These are phyloP conservation scores for Eruca vesicaria DNA, from an alignment of 441 rosid genomes.

Conservation along the genomic window DNA sequence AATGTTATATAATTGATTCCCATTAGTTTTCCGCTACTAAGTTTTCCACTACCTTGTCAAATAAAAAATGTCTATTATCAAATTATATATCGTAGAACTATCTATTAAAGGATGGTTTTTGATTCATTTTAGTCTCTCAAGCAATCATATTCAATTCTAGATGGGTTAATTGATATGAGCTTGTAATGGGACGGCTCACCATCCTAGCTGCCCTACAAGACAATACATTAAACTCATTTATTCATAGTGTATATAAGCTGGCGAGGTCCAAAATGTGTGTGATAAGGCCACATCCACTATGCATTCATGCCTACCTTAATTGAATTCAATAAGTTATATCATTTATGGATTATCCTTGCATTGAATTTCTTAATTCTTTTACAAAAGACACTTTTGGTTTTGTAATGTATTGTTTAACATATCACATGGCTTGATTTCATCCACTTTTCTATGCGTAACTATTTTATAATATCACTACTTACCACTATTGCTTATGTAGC, in stretches of 20 bases:
- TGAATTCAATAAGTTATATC: conserved; percentile 7
- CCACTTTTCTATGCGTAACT: background rate
- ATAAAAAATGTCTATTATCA: background rate
- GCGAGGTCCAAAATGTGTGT: conserved; percentile 16
- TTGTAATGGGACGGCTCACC: background rate
- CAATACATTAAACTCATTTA: background rate
- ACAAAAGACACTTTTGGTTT: background rate
- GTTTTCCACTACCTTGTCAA: background rate
- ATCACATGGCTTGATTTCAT: conserved; percentile 13
- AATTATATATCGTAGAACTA: background rate
- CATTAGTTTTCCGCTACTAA: background rate
- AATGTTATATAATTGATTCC: background rate
- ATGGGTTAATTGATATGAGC: background rate
- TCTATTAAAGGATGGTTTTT: background rate
- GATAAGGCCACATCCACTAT: conserved; percentile 20
- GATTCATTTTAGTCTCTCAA: background rate
- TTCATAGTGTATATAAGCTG: background rate
- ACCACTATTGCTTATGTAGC: conserved; percentile 39
- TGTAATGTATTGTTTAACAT: background rate
- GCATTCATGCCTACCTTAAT: conserved; percentile 20
- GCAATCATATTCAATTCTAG: background rate
- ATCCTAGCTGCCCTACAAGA: background rate
- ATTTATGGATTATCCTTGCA: background rate
- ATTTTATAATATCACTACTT: background rate
- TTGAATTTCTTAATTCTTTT: background rate